Evolutionary conservation across 495 filamentous ascomycete genomes (phyloP), one percentile per base, ranked within the genome.

Genomic region (Bacidia gigantensis): DNA sequence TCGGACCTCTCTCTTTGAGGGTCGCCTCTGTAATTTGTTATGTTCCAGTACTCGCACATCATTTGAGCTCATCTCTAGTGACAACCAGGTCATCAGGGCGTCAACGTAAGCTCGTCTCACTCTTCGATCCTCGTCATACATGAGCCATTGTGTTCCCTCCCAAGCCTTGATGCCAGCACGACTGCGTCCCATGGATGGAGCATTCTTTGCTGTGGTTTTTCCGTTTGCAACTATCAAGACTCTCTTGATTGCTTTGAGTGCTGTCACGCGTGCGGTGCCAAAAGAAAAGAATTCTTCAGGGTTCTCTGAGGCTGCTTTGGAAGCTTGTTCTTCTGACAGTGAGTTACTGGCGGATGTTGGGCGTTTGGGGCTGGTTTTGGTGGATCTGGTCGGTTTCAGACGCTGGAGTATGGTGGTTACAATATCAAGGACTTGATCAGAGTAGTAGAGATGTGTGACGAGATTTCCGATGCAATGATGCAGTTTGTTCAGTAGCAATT

Each of bases 391-490:
- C 3, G 87, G 84, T 58, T 83, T 89, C 32, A 95, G 75, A 32
- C 85, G 80, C 23, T 74, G 67, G 24, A 96, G 68, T 40, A 96
- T 82, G 0, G 85, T 77, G 1, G 79, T 73, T 44, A 94, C 80
- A 85, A 95, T 95, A 62, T 96, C 89, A 2, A 83, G 79, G 45
- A 96, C 84, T 61, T 96, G 89, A 54, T 96, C 89, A 1, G 84
- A 83, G 64, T 96, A 96, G 65, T 96, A 96, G 12, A 90, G 80
- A 62, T 96, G 89, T 0, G 86, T 94, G 1, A 86, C 87, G n/a
- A 96, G 72, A 62, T 85, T 76, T 7, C 84, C 86, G 52, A 94
- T 88, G 64, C 81, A 89, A 54, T 77, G 73, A 58, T 87, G 81
- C 3, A 96, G 69, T 17, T 79, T 75, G 18, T 67, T 62, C 38